Evolutionary conservation across 129 eudicot genomes (phyloP).

Genomic region (Artemisia tridentata): DNA sequence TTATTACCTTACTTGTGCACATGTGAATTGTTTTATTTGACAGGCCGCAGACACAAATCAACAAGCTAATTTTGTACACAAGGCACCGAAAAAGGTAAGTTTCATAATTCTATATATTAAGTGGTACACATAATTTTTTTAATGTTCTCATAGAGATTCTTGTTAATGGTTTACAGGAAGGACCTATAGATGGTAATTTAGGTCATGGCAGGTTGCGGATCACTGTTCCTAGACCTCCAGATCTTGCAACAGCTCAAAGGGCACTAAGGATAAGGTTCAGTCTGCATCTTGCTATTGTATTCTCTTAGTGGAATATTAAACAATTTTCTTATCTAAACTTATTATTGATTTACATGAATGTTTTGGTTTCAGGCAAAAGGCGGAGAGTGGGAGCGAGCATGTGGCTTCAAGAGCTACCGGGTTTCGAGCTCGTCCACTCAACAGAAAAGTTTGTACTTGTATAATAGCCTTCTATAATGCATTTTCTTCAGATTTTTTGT

Average conservation of each 20-base stretch:
- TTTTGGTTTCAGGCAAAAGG: constrained; percentile 52
- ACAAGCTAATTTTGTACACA: constrained; percentile 61
- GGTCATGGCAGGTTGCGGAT: constrained; percentile 49
- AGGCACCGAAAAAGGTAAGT: constrained; percentile 70
- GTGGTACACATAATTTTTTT: background rate
- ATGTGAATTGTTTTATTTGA: constrained; percentile 25
- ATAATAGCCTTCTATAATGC: background rate
- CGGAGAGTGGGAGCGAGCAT: constrained; percentile 39
- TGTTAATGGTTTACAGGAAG: constrained; percentile 52
- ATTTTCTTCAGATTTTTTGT: background rate
- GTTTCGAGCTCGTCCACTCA: constrained; percentile 86
- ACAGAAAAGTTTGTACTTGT: constrained; percentile 66
- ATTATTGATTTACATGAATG: background rate
- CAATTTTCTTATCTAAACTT: constrained; percentile 5
- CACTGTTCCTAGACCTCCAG: constrained; percentile 82
- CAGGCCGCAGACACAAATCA: constrained; percentile 66
- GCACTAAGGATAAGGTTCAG: constrained; percentile 72
- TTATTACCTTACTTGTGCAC: background rate
- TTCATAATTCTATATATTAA: background rate
- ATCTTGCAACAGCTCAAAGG: constrained; percentile 82
- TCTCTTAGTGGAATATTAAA: background rate
- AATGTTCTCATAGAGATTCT: constrained; percentile 10
- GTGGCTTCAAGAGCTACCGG: constrained; percentile 39
- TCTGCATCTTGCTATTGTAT: background rate
- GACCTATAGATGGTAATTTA: constrained; percentile 22